A percentile compares a stretch with the other conserved stretches of the same genome.
phyloP scores from a whole-genome alignment of 805 yeast species.

The Candida pini region DNA sequence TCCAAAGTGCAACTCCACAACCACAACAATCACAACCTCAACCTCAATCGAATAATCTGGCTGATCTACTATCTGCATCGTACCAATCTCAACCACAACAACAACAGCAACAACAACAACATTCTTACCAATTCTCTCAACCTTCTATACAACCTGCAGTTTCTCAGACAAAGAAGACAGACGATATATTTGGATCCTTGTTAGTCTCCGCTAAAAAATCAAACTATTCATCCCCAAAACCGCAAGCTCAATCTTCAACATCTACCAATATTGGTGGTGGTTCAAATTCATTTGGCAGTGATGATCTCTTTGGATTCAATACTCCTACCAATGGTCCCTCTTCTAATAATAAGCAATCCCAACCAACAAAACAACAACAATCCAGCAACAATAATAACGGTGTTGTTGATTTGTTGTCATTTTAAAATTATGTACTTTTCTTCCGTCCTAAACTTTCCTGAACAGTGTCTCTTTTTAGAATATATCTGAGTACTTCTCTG shows the following conservation, averaged over 20 bases:
- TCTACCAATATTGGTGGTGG: neutral
- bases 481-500: too few species aligned
- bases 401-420: constrained; percentile 47
- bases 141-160: constrained; percentile 35
- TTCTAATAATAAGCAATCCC: constrained; percentile 3
- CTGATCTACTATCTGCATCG: constrained; percentile 28
- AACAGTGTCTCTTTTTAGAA: neutral
- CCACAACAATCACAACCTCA: constrained; percentile 12
- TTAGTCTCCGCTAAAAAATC: constrained; percentile 59
- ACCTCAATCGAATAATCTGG: constrained; percentile 25
- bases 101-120: constrained; percentile 11
- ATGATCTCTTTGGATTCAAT: constrained; percentile 11
- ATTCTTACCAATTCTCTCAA: constrained; percentile 9
- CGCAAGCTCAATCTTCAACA: constrained; percentile 8
- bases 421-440: constrained; percentile 18
- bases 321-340: constrained; percentile 7
- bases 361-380: constrained; percentile 2
- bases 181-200: constrained; percentile 70
- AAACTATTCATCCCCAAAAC: constrained; percentile 14
- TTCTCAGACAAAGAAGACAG: constrained; percentile 35
- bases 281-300: too few species aligned
- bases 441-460: neutral
- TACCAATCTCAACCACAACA: constrained; percentile 18
- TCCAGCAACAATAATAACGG: constrained; percentile 21
- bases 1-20: constrained; percentile 61